These are phyloP conservation scores for Cutaneotrichosporon sp. DNA, from an alignment of 1,284 basidiomycete genomes.

Conservation along the genomic window DNA sequence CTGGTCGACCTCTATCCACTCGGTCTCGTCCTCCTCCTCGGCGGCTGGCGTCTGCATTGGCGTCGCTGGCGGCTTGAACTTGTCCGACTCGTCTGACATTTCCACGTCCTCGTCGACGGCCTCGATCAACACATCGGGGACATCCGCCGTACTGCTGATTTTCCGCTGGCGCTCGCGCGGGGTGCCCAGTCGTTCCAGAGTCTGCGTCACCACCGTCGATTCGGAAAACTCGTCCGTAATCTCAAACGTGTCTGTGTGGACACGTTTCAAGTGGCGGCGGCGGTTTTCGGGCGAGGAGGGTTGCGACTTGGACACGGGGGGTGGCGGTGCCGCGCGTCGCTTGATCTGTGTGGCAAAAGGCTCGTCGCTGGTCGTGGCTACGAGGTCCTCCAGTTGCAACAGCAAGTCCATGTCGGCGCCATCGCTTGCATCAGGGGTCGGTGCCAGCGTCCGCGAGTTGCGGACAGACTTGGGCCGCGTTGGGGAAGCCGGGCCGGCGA, in stretches of 20 bases:
- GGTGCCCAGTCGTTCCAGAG: slow-evolving; percentile 20
- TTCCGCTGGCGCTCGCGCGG: slow-evolving; percentile 2
- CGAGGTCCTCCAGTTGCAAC: slow-evolving; percentile 34
- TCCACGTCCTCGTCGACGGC: slow-evolving; percentile 18
- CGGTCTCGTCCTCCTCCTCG: slow-evolving; percentile 29
- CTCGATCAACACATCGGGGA: slow-evolving; percentile 18
- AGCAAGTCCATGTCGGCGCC: slow-evolving; percentile 26
- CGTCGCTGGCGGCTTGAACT: neutral
- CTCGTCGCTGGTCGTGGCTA: slow-evolving; percentile 24
- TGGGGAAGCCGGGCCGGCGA: neutral
- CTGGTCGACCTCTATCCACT: slow-evolving; percentile 47
- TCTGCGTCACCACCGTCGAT: slow-evolving; percentile 33
- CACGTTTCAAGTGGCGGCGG: slow-evolving; percentile 20
- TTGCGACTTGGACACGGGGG: slow-evolving; percentile 19
- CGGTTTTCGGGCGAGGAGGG: slow-evolving; percentile 8
- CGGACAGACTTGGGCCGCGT: neutral
- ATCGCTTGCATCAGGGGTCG: neutral
- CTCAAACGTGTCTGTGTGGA: slow-evolving; percentile 44
- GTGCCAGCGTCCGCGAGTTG: neutral
- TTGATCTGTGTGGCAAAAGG: neutral
- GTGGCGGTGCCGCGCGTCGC: neutral
- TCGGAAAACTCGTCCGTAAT: slow-evolving; percentile 48
- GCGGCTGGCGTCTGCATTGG: slow-evolving; percentile 3
- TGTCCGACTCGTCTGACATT: neutral
- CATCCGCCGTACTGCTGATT: neutral